Percentiles rank a stretch among this genome's conserved stretches.
These are phyloP conservation scores for Ganoderma boninense DNA, from an alignment of 1,284 basidiomycete species.

Conservation along the genomic window DNA sequence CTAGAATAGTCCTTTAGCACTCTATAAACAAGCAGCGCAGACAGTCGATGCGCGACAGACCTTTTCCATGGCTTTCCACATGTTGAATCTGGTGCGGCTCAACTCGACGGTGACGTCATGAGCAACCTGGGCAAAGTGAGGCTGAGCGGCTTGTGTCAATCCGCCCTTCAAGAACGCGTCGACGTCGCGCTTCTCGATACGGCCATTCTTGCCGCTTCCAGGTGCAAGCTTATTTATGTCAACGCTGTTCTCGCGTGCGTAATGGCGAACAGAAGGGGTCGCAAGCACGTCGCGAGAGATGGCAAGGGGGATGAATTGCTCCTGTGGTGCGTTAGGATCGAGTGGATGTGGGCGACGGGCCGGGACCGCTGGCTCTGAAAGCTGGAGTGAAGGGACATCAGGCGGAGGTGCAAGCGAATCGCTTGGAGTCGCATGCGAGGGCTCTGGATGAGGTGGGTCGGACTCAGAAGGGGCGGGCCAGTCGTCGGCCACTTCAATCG, in stretches of 20 bases:
- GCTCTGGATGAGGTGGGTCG: slow-evolving; percentile 13
- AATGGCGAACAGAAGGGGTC: slow-evolving; percentile 81
- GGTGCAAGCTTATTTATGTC: slow-evolving; percentile 66
- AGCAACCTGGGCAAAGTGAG: slow-evolving; percentile 32
- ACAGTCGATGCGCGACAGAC: slow-evolving; percentile 43
- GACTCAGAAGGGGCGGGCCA: slow-evolving; percentile 14
- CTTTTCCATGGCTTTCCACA: slow-evolving; percentile 90
- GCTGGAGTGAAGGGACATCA: background rate
- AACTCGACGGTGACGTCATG: slow-evolving; percentile 71
- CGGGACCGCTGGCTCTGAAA: background rate
- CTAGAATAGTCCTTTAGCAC: slow-evolving; percentile 45
- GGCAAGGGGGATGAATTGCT: slow-evolving; percentile 24
- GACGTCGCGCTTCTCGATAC: slow-evolving; percentile 82
- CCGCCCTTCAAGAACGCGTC: slow-evolving; percentile 58
- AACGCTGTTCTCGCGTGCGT: slow-evolving; percentile 73
- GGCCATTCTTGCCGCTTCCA: slow-evolving; percentile 79
- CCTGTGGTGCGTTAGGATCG: slow-evolving; percentile 61
- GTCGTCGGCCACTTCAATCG: slow-evolving; percentile 83
- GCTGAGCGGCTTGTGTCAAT: background rate
- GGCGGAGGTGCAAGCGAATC: background rate
- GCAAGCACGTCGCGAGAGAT: slow-evolving; percentile 60
- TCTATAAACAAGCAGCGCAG: background rate
- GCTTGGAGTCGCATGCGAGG: slow-evolving; percentile 12
- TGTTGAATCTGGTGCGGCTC: slow-evolving; percentile 81
- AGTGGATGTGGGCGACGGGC: slow-evolving; percentile 63